Conservation (phyloP, 2,329 filamentous ascomycete species). For the Pseudogymnoascus sp. region DNA sequence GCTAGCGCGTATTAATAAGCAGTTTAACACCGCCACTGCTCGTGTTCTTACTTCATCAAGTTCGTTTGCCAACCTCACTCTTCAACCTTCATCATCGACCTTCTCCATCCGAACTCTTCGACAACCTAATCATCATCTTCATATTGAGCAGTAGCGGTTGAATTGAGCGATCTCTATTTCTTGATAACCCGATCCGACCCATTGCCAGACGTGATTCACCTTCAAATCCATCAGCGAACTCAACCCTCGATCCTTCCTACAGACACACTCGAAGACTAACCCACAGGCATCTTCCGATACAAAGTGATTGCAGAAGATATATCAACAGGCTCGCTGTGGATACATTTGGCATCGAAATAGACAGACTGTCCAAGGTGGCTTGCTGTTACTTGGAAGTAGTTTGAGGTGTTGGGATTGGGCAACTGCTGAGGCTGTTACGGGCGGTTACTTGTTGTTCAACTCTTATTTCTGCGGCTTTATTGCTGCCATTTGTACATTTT, state of each 20-base stretch:
- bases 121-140: background rate
- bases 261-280: background rate
- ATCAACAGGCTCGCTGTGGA: constrained; percentile 5
- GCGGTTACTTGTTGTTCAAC: constrained; percentile 6
- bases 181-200: background rate
- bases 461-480: constrained; percentile 7
- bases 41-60: constrained; percentile 3
- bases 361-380: background rate
- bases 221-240: background rate
- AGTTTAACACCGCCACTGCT: background rate
- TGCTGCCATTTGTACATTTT: constrained; percentile 7
- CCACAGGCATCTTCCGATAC: background rate
- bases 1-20: background rate
- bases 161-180: background rate
- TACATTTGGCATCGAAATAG: constrained; percentile 8
- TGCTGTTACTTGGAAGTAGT: background rate
- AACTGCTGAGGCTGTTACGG: constrained; percentile 8
- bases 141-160: background rate
- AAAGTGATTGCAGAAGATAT: background rate
- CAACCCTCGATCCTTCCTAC: background rate
- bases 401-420: constrained; percentile 5
- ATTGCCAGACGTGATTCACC: background rate
- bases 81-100: constrained; percentile 5
- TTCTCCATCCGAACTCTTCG: background rate
- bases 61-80: background rate